Evolutionary conservation across 768 basidiomycete species (phyloP).

Genomic region (Lentinula aciculospora): DNA sequence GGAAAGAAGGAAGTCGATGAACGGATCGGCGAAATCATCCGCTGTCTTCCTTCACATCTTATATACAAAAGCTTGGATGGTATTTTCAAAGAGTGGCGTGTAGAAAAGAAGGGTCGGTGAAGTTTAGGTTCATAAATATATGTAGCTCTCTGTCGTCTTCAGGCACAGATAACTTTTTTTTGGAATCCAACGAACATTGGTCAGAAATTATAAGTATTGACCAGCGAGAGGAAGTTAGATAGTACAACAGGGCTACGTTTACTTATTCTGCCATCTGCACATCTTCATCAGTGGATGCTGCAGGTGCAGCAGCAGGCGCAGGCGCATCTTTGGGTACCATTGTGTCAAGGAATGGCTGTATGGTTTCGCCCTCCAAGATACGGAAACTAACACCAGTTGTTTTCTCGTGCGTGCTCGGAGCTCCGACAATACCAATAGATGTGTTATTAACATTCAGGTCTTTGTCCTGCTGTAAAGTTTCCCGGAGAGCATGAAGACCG

Average conservation of each 20-base stretch:
- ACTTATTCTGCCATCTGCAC: slow-evolving; percentile 71
- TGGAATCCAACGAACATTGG: not conserved
- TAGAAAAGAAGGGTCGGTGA: slow-evolving; percentile 72
- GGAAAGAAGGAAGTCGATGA: slow-evolving; percentile 71
- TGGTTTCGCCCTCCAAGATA: slow-evolving; percentile 78
- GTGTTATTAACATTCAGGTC: slow-evolving; percentile 92
- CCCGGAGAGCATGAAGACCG: slow-evolving; percentile 90
- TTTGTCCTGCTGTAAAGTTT: slow-evolving; percentile 98
- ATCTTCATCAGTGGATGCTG: slow-evolving; percentile 57
- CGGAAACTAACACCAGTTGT: slow-evolving; percentile 58
- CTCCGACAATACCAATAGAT: slow-evolving; percentile 88
- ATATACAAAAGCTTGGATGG: slow-evolving; percentile 91
- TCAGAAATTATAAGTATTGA: too few relatives aligned
- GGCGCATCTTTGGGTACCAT: slow-evolving; percentile 69
- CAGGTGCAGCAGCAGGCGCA: slow-evolving; percentile 30
- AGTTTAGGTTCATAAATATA: slow-evolving; percentile 10
- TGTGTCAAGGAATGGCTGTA: slow-evolving; percentile 68
- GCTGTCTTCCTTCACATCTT: slow-evolving; percentile 80
- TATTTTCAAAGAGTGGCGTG: slow-evolving; percentile 90
- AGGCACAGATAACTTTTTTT: too few relatives aligned
- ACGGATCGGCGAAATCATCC: slow-evolving; percentile 82
- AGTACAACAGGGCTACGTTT: not conserved
- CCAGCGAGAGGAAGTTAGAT: too few relatives aligned
- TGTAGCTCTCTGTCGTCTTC: not conserved
- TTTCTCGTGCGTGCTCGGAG: slow-evolving; percentile 54